phyloP scores from a whole-genome alignment of 345 rosid species.

The Eucalyptus erythrocorys region DNA sequence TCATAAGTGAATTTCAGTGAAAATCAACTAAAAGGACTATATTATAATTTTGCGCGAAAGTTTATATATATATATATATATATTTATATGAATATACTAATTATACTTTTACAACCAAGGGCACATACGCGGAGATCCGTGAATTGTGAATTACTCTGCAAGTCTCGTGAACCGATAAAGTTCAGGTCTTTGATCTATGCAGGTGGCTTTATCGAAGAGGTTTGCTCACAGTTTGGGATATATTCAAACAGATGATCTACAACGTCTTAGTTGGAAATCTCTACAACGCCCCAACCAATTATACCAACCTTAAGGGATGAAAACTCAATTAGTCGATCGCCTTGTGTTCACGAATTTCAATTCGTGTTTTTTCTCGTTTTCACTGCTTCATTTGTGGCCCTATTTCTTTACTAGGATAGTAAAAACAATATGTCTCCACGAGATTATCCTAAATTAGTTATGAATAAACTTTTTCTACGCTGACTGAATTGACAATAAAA shows the following conservation, averaged over 20 bases:
- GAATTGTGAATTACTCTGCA: neutral
- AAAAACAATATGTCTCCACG: neutral
- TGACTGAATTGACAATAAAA: neutral
- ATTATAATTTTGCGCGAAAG: neutral
- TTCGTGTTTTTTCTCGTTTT: neutral
- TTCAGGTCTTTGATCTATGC: neutral
- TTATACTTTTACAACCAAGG: neutral
- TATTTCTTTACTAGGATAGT: neutral
- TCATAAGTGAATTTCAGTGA: rapidly evolving
- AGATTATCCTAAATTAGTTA: neutral
- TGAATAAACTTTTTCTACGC: neutral
- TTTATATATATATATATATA: neutral
- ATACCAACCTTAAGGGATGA: neutral
- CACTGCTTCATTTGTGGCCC: neutral
- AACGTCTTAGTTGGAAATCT: neutral
- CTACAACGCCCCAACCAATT: neutral
- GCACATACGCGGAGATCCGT: neutral
- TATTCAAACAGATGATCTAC: neutral
- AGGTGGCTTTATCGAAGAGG: neutral
- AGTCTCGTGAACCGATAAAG: neutral
- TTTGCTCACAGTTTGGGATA: neutral
- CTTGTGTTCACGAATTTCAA: neutral
- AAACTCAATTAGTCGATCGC: neutral
- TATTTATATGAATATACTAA: neutral
- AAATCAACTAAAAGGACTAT: rapidly evolving